Evolutionary conservation across 2,329 filamentous ascomycete genomes (phyloP), one percentile per base, ranked within the genome.

Genomic region (Talaromyces piceae): DNA sequence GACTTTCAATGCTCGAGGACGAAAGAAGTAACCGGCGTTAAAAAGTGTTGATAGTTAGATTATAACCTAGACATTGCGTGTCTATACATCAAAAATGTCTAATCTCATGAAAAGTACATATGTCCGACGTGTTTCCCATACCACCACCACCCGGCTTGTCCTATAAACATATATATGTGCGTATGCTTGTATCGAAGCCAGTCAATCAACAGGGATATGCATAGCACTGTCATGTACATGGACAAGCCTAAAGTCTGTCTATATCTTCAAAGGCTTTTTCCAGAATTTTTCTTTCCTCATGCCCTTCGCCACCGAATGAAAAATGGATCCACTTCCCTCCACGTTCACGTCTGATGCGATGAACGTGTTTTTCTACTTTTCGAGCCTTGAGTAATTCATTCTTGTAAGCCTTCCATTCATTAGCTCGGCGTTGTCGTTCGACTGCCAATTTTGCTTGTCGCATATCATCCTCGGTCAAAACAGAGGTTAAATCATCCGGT

Each of bases 1-100:
- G 76, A 91, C 86, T 7, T 93, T 96, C 68, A 95, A 88, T 67
- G 80, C 80, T 22, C 73, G 78, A 59, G 64, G 63, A 4, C 58
- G 62, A 46, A 68, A 67, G 55, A 67, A 59, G 59, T 55, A 49
- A n/a, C n/a, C n/a, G n/a, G n/a, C n/a, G n/a, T n/a, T n/a, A n/a
- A n/a, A 45, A 41, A 49, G 48, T 45, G n/a, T 16, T 30, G 23
- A 41, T 31, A n/a, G 12, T 45, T 47, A 30, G 13, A 13, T 45
- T 7, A 18, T 28, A 12, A n/a, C 47, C 33, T 51, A 13, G 28
- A 26, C 46, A 4, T 22, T 41, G 22, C 7, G 22, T 45, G 27
- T 39, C 30, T 37, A 30, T 48, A 48, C 22, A 48, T 48, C 33
- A 37, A 37, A 37, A 37, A 18, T 37, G n/a, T 11, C 33, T 18